Percentiles rank a stretch among this genome's conserved stretches.
Evolutionary conservation across 495 filamentous ascomycete species (phyloP).

Genomic region (Choiromyces venosus): DNA sequence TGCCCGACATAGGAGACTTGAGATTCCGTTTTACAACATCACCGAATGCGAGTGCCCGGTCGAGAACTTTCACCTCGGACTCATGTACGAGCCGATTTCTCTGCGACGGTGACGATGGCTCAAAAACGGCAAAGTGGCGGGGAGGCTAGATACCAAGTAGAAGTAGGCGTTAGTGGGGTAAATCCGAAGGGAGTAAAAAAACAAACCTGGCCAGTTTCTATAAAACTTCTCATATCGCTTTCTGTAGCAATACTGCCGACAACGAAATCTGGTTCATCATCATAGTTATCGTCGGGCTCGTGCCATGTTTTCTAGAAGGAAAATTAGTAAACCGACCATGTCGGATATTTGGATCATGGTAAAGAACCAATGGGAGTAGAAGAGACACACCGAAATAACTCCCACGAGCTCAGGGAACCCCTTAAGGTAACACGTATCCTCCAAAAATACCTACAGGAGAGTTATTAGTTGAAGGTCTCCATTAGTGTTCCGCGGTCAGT

Average conservation of each 20-base stretch:
- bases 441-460: slow-evolving; percentile 35
- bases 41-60: slow-evolving; percentile 46
- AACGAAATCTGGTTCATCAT: slow-evolving; percentile 33
- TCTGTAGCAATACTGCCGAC: slow-evolving; percentile 37
- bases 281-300: slow-evolving; percentile 39
- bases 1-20: slow-evolving; percentile 46
- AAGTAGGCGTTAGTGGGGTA: background rate
- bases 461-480: background rate
- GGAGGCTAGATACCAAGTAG: slow-evolving; percentile 41
- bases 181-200: background rate
- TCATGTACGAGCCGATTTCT: slow-evolving; percentile 46
- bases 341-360: slow-evolving; percentile 17
- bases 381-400: slow-evolving; percentile 32
- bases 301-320: slow-evolving; percentile 40
- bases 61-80: slow-evolving; percentile 46
- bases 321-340: background rate
- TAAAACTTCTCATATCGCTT: slow-evolving; percentile 36
- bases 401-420: slow-evolving; percentile 25
- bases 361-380: slow-evolving; percentile 10
- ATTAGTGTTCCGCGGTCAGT: too few relatives aligned
- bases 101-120: slow-evolving; percentile 40
- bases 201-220: slow-evolving; percentile 43
- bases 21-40: slow-evolving; percentile 47
- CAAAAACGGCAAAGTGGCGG: slow-evolving; percentile 43
- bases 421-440: slow-evolving; percentile 37